Evolutionary conservation across 1,139 yeast genomes (phyloP).

Genomic region (Hyphopichia wangnamkhiaoensis): DNA sequence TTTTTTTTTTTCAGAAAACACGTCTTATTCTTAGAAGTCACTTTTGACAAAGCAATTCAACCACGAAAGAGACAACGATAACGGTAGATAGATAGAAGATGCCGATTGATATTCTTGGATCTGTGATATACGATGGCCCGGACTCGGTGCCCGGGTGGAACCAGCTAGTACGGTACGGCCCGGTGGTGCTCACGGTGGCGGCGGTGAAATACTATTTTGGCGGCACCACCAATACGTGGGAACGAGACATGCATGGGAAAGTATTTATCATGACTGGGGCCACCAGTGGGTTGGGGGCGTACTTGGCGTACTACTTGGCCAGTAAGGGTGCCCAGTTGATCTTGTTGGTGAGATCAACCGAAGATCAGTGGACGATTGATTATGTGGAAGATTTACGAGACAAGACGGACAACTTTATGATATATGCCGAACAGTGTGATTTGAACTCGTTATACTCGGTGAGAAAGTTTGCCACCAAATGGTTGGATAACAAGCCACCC

Average conservation of each 20-base stretch:
- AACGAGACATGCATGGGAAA: slow-evolving; percentile 86
- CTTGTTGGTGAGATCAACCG: slow-evolving; percentile 61
- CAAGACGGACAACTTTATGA: slow-evolving; percentile 64
- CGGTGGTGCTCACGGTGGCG: slow-evolving; percentile 46
- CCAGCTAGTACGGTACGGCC: slow-evolving; percentile 54
- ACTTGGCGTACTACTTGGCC: slow-evolving; percentile 74
- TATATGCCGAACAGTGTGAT: slow-evolving; percentile 89
- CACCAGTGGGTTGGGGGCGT: slow-evolving; percentile 87
- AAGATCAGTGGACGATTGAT: slow-evolving; percentile 78
- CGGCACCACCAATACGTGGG: slow-evolving; percentile 86
- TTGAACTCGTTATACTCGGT: slow-evolving; percentile 71
- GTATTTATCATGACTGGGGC: slow-evolving; percentile 82
- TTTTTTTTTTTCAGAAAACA: background rate
- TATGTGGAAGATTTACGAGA: slow-evolving; percentile 77
- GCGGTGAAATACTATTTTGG: slow-evolving; percentile 69
- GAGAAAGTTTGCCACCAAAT: slow-evolving; percentile 88
- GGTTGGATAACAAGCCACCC: slow-evolving; percentile 92
- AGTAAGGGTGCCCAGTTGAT: slow-evolving; percentile 83
- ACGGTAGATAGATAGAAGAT: slow-evolving; percentile 29
- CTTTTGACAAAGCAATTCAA: no score
- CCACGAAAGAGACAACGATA: no score
- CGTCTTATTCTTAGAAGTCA: background rate
- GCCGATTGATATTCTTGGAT: slow-evolving; percentile 81
- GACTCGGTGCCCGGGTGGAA: slow-evolving; percentile 73
- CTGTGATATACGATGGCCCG: slow-evolving; percentile 70